These are phyloP conservation scores for Suillus placidus DNA, from an alignment of 768 basidiomycete species.

Conservation along the genomic window DNA sequence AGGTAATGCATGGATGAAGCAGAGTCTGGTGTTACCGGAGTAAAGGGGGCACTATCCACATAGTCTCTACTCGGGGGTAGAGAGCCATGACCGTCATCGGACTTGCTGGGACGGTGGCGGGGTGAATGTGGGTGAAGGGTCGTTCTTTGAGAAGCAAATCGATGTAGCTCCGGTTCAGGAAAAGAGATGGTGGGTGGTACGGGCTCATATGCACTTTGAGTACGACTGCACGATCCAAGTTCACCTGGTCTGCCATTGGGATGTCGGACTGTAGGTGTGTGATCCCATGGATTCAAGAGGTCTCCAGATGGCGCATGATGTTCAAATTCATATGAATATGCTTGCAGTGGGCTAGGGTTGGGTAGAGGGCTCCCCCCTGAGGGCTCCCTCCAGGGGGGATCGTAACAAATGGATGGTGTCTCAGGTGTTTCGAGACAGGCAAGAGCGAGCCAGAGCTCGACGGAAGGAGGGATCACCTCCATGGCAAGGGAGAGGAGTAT, in stretches of 20 bases:
- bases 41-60: conserved; percentile 37
- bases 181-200: conserved; percentile 39
- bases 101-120: conserved; percentile 43
- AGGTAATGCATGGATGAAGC: conserved; percentile 31
- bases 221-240: conserved; percentile 35
- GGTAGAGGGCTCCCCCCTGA: too few species aligned
- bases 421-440: too few species aligned
- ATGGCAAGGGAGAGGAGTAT: too few species aligned
- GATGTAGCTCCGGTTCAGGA: conserved; percentile 56
- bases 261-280: conserved; percentile 27
- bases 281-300: conserved; percentile 39
- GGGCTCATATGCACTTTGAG: conserved; percentile 41
- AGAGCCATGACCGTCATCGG: conserved; percentile 34
- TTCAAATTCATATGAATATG: conserved; percentile 37
- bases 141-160: conserved; percentile 44
- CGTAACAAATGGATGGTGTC: conserved; percentile 37
- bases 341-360: conserved; percentile 31
- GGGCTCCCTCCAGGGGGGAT: conserved; percentile 42
- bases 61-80: conserved; percentile 18
- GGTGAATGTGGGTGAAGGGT: conserved; percentile 28
- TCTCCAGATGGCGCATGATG: conserved; percentile 22
- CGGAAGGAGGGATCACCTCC: too few species aligned
- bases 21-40: conserved; percentile 35
- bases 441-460: too few species aligned
- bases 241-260: conserved; percentile 23